Evolutionary conservation across 805 yeast species (phyloP).

Genomic region (Myxozyma kluyveri): DNA sequence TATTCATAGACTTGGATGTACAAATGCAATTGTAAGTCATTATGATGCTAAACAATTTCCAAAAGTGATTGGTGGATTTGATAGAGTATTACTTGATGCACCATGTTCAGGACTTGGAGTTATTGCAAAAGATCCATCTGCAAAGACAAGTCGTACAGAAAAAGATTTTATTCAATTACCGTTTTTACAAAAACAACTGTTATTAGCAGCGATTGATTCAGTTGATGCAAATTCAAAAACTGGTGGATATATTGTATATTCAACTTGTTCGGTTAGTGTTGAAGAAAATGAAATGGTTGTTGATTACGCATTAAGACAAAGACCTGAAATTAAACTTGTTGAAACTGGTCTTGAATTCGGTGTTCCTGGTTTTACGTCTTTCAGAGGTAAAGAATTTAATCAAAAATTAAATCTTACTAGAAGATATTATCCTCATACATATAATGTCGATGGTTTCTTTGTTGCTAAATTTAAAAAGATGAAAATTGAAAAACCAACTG

Average conservation of each 20-base stretch:
- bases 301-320: conserved; percentile 92
- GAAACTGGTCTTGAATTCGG: conserved; percentile 92
- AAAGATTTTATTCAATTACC: conserved; percentile 96
- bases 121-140: conserved; percentile 93
- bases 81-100: conserved; percentile 90
- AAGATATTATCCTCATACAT: conserved; percentile 97
- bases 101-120: conserved; percentile 99
- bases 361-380: conserved; percentile 90
- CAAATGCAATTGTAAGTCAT: conserved; percentile 93
- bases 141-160: conserved; percentile 88
- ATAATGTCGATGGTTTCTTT: conserved; percentile 96
- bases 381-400: conserved; percentile 87
- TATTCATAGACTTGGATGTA: conserved; percentile 94
- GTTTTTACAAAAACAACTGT: conserved; percentile 89
- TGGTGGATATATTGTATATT: conserved; percentile 92
- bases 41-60: conserved; percentile 99
- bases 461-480: conserved; percentile 94
- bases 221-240: conserved; percentile 89
- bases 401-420: conserved; percentile 75
- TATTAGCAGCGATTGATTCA: conserved; percentile 93
- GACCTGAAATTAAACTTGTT: conserved; percentile 93
- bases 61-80: conserved; percentile 96
- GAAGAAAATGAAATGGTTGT: conserved; percentile 98
- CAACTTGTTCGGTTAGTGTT: conserved; percentile 97
- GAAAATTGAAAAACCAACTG: conserved; percentile 4